Conservation (phyloP, 495 filamentous ascomycete genomes). For the Tuber calosporum region DNA sequence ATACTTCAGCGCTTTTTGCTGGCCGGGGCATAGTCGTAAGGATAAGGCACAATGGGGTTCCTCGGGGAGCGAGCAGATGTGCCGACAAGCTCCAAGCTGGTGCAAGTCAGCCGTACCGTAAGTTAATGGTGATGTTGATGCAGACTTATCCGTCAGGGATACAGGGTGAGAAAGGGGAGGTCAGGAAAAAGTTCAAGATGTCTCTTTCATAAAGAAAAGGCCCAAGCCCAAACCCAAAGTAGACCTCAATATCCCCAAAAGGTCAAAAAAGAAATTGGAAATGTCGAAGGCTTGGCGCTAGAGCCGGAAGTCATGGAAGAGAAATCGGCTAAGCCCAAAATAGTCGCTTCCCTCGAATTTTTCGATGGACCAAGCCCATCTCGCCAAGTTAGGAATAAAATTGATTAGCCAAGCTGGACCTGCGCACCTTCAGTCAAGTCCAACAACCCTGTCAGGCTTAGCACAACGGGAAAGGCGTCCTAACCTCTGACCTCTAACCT, state of each 20-base stretch:
- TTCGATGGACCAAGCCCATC: not conserved
- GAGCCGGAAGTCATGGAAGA: not conserved
- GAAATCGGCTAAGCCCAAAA: not conserved
- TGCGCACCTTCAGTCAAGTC: not conserved
- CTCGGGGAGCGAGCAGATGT: not conserved
- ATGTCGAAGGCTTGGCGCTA: not conserved
- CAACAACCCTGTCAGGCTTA: not conserved
- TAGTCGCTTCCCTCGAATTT: not conserved
- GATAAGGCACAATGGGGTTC: not conserved
- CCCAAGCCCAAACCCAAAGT: not conserved
- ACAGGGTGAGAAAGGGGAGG: not conserved
- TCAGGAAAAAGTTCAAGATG: not conserved
- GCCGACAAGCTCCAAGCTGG: not conserved
- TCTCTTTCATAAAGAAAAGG: not conserved
- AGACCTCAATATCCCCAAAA: not conserved
- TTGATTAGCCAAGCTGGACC: slow-evolving; percentile 1
- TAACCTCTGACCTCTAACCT: not conserved
- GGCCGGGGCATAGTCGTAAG: slow-evolving; percentile 28
- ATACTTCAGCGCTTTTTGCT: slow-evolving; percentile 29
- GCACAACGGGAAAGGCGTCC: not conserved
- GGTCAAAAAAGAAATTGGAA: not conserved
- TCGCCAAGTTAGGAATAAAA: too few species aligned
- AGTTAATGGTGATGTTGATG: not conserved
- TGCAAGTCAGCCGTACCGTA: not conserved
- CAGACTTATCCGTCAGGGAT: slow-evolving; percentile 3